phyloP scores from a whole-genome alignment of 2,329 filamentous ascomycete genomes.

The Phaeosphaeria sp. region DNA sequence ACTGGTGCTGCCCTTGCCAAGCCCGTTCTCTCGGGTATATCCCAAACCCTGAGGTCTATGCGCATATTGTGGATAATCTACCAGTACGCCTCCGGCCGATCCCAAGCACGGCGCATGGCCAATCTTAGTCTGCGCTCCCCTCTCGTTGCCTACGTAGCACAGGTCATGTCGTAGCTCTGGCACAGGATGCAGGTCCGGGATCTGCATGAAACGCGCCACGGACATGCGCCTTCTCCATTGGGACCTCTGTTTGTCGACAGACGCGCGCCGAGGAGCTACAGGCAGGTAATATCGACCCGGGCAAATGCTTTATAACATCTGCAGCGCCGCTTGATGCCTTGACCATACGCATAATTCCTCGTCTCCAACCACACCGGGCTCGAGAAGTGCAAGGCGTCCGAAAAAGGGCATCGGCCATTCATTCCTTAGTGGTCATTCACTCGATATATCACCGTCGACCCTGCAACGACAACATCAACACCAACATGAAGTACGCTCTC shows the following conservation, averaged over 20 bases:
- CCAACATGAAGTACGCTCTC: conserved; percentile 38
- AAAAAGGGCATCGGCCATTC: not conserved
- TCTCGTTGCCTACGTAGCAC: conserved; percentile 1
- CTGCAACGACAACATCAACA: conserved; percentile 1
- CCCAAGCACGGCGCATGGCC: not conserved
- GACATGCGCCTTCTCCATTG: conserved; percentile 21
- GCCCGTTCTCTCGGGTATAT: not conserved
- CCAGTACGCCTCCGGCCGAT: not conserved
- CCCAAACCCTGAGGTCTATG: not conserved
- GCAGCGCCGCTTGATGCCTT: conserved; percentile 4
- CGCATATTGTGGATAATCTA: conserved; percentile 2
- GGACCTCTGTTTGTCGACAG: conserved; percentile 23
- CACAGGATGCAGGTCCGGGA: conserved; percentile 3
- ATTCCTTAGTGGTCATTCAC: not conserved
- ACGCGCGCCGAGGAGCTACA: conserved; percentile 4
- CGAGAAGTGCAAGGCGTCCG: not conserved
- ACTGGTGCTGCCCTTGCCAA: not conserved
- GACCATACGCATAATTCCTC: not conserved
- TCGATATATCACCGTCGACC: not conserved
- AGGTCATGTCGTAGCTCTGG: conserved; percentile 3
- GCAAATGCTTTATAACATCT: conserved; percentile 5
- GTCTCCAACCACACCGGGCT: not conserved
- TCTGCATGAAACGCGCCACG: conserved; percentile 16
- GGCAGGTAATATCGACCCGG: not conserved
- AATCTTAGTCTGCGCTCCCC: not conserved